phyloP scores from a whole-genome alignment of 176 grass and related monocot genomes.

The Aegilops longissima region DNA sequence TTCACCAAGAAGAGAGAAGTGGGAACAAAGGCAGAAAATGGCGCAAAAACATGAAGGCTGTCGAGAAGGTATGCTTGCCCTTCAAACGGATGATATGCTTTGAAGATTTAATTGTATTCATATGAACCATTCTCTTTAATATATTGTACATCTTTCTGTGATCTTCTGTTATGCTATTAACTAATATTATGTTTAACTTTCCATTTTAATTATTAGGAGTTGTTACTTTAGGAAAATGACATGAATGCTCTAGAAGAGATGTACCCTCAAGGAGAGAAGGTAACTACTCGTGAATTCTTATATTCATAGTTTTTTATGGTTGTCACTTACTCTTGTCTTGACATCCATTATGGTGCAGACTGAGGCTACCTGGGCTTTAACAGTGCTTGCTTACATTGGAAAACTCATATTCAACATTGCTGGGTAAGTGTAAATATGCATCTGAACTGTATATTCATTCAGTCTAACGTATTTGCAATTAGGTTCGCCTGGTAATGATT shows the following conservation, averaged over 20 bases:
- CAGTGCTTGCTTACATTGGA: constrained; percentile 90
- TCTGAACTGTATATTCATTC: background rate
- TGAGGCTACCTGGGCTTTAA: constrained; percentile 92
- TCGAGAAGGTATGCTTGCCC: constrained; percentile 58
- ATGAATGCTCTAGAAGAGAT: constrained; percentile 96
- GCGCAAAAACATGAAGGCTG: constrained; percentile 97
- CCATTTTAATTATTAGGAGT: constrained; percentile 52
- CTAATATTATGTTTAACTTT: background rate
- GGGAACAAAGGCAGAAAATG: constrained; percentile 92
- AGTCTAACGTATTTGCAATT: background rate
- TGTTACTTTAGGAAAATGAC: constrained; percentile 91
- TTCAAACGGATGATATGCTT: background rate
- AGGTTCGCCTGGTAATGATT: constrained; percentile 7
- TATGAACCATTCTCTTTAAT: background rate
- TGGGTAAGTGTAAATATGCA: constrained; percentile 60
- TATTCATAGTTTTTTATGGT: constrained; percentile 10
- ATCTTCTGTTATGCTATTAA: background rate
- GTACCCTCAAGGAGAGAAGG: constrained; percentile 99
- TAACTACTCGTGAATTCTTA: constrained; percentile 15
- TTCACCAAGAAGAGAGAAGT: constrained; percentile 93
- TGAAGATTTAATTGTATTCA: background rate
- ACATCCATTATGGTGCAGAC: constrained; percentile 62
- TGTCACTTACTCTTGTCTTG: constrained; percentile 34
- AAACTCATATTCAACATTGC: constrained; percentile 76
- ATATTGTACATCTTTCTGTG: background rate